Percentiles rank a stretch among this genome's conserved stretches.
Conservation (phyloP, 1,284 basidiomycete genomes). For the Pseudozyma tsukubaensis region DNA sequence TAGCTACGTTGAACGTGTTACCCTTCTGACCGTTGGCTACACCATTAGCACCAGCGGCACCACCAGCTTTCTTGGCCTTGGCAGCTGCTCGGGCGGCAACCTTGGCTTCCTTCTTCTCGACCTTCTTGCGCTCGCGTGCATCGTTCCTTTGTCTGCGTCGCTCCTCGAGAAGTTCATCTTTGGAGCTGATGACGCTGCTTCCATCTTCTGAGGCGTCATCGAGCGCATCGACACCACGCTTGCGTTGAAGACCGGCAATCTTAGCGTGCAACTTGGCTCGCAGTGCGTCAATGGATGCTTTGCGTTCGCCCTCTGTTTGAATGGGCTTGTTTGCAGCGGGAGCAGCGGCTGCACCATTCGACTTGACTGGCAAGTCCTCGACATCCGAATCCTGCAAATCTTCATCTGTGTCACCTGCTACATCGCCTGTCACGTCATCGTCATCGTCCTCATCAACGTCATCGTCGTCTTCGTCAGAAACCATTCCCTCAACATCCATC, state of each 20-base stretch:
- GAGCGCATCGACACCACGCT: slow-evolving; percentile 41
- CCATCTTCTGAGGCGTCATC: slow-evolving; percentile 41
- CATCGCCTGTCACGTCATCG: slow-evolving; percentile 21
- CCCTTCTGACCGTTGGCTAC: slow-evolving; percentile 27
- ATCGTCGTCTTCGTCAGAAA: slow-evolving; percentile 31
- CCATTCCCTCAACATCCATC: slow-evolving; percentile 48
- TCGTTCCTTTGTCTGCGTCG: slow-evolving; percentile 61
- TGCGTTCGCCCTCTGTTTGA: slow-evolving; percentile 50
- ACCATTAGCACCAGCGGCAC: slow-evolving; percentile 12
- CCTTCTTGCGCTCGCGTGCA: slow-evolving; percentile 61
- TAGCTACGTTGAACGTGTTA: slow-evolving; percentile 31
- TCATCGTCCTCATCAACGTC: slow-evolving; percentile 47
- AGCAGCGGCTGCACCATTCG: slow-evolving; percentile 4
- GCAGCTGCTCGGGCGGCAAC: slow-evolving; percentile 33
- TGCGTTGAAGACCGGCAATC: slow-evolving; percentile 58
- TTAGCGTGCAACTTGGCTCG: slow-evolving; percentile 62
- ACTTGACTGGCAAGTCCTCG: slow-evolving; percentile 26
- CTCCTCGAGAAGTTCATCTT: slow-evolving; percentile 64
- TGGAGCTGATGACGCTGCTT: slow-evolving; percentile 51
- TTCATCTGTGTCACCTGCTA: slow-evolving; percentile 51
- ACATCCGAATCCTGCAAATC: slow-evolving; percentile 48
- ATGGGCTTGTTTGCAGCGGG: slow-evolving; percentile 20
- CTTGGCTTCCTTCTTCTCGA: slow-evolving; percentile 58
- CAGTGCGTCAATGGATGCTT: slow-evolving; percentile 54
- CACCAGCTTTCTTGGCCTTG: slow-evolving; percentile 34